Conservation (phyloP, 1,139 yeast species). For the Geotrichum carabidarum region DNA sequence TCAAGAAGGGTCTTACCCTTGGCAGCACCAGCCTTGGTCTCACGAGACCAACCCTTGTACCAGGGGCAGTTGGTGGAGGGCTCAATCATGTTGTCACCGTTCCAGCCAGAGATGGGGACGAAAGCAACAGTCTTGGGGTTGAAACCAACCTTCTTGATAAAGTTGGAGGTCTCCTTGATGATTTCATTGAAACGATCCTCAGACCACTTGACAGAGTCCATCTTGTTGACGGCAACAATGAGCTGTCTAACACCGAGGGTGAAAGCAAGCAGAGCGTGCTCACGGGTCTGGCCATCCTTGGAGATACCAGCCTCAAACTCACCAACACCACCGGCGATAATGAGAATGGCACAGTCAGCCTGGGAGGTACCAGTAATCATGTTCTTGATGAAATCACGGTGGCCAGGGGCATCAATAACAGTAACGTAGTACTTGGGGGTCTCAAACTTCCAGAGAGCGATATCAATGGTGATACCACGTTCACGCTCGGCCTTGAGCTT, state of each 20-base stretch:
- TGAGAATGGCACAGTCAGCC: constrained; percentile 88
- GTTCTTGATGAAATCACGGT: constrained; percentile 95
- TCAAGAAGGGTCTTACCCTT: constrained; percentile 84
- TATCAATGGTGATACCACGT: constrained; percentile 95
- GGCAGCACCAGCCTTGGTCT: constrained; percentile 72
- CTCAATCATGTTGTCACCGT: constrained; percentile 92
- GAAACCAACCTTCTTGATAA: constrained; percentile 91
- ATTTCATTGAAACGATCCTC: constrained; percentile 77
- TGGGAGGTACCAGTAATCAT: constrained; percentile 93
- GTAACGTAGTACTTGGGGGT: constrained; percentile 91
- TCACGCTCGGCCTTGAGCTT: constrained; percentile 95
- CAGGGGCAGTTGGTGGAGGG: constrained; percentile 76
- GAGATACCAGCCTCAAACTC: constrained; percentile 95
- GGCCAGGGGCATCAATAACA: constrained; percentile 93
- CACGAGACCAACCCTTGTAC: constrained; percentile 90
- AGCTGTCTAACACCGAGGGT: constrained; percentile 87
- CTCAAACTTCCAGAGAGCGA: constrained; percentile 94
- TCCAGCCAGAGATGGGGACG: constrained; percentile 92
- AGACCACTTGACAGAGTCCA: constrained; percentile 87
- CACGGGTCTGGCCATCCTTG: constrained; percentile 91
- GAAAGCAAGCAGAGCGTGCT: constrained; percentile 85
- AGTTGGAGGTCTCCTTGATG: constrained; percentile 76
- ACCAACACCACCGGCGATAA: constrained; percentile 89
- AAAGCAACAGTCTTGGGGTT: constrained; percentile 88
- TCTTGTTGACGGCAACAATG: constrained; percentile 89